Evolutionary conservation across 306 rosid species (phyloP), one percentile per base, ranked within the genome.

Genomic region (Chamaecrista fasciculata): DNA sequence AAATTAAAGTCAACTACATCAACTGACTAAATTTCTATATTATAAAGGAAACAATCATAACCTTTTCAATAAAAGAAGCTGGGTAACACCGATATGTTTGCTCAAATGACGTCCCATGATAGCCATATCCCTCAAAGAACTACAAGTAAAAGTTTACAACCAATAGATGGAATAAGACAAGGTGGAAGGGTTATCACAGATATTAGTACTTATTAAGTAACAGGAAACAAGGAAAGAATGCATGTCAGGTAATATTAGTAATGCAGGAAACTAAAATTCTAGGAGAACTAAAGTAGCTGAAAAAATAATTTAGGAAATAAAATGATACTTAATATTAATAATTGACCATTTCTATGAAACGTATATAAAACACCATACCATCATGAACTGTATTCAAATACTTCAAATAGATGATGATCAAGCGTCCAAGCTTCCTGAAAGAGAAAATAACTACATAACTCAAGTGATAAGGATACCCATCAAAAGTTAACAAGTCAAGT

Each of bases 11-110:
- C n/a, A n/a, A n/a, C n/a, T n/a, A n/a, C n/a, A n/a, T n/a, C 47
- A 36, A 37, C 24, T 36, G 18, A 11, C 48, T 9, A 3, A 2
- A 9, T 24, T 33, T 25, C 33, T 15, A 1, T 42, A 63, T 43
- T 9, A 42, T 18, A 1, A 37, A 36, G n/a, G 16, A 20, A 66
- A 33, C 58, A 62, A 72, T n/a, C 40, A 67, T 26, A 39, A 87
- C 93, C 93, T 87, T 87, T 19, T 87, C 87, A 63, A 87, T 85
- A 74, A 83, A 87, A 5, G 93, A 85, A 50, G 90, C 84, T 1
- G 93, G 83, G 76, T 80, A 87, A 56, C 93, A 82, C 60, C 87
- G 80, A 70, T 85, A 87, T 33, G 82, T 80, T 74, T 87, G 93
- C 81, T 87, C 88, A 23, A 87, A 87, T 26, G 90, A 78, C 11